Conservation (phyloP, 495 filamentous ascomycete species). For the Cudoniella acicularis region DNA sequence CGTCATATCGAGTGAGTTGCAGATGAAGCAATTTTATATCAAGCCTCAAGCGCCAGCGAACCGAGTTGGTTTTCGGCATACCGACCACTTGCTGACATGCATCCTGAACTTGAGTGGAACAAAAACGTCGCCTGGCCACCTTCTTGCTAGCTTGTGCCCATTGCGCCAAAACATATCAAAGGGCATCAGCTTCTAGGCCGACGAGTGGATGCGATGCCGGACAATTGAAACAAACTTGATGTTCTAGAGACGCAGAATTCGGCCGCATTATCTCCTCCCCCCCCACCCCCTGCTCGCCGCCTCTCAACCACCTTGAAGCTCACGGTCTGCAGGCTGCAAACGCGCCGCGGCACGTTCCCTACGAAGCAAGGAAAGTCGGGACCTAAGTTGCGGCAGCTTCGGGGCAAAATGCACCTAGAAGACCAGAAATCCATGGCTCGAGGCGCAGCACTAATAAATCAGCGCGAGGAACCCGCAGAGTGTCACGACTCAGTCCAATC, state of each 20-base stretch:
- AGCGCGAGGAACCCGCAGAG: too few relatives aligned
- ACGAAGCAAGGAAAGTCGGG: too few relatives aligned
- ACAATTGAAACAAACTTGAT: background rate
- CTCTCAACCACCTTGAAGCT: constrained; percentile 2
- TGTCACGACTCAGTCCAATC: background rate
- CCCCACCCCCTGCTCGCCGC: background rate
- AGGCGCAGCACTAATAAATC: background rate
- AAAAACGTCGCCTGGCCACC: background rate
- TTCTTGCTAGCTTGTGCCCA: too few relatives aligned
- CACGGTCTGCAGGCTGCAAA: background rate
- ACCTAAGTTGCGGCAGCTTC: background rate
- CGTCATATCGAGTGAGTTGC: background rate
- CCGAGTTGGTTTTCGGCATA: background rate
- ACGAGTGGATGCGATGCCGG: background rate
- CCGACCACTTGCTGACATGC: background rate
- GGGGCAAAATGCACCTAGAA: background rate
- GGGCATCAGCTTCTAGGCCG: too few relatives aligned
- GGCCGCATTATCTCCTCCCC: background rate
- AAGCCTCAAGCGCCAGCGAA: constrained; percentile 3
- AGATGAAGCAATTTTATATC: constrained; percentile 26
- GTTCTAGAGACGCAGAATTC: background rate
- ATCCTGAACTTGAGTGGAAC: background rate
- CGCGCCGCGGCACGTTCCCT: background rate
- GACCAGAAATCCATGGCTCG: background rate
- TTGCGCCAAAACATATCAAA: too few relatives aligned